These are phyloP conservation scores for Aphanomyces cochlioides DNA, from an alignment of 352 stramenopile species.

Conservation along the genomic window DNA sequence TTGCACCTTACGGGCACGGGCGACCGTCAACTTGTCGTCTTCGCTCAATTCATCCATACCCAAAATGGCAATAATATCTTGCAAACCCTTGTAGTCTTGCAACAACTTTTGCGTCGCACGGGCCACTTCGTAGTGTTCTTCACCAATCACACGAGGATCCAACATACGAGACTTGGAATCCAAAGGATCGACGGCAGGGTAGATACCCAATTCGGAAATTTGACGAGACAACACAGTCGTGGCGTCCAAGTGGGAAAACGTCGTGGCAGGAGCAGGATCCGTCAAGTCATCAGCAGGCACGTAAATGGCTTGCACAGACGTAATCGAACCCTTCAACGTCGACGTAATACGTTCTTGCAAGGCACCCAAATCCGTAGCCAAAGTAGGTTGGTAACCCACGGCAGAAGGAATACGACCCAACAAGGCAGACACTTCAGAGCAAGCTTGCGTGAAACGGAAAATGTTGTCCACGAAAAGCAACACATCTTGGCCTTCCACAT, in stretches of 20 bases:
- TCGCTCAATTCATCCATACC: constrained; percentile 96
- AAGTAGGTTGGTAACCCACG: constrained; percentile 97
- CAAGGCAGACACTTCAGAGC: constrained; percentile 96
- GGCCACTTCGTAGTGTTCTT: constrained; percentile 92
- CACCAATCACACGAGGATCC: constrained; percentile 93
- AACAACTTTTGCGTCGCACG: constrained; percentile 96
- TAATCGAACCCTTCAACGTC: constrained; percentile 97
- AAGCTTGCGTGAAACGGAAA: constrained; percentile 97
- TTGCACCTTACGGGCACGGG: constrained; percentile 94
- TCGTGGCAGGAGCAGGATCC: constrained; percentile 95
- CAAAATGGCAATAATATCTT: constrained; percentile 99
- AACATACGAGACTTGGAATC: constrained; percentile 97
- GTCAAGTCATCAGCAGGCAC: constrained; percentile 98
- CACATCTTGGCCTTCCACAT: constrained; percentile 97
- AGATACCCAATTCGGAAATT: constrained; percentile 97
- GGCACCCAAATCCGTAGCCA: constrained; percentile 95
- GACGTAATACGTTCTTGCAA: constrained; percentile 98
- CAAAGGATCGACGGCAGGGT: constrained; percentile 96
- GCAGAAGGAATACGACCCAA: constrained; percentile 96
- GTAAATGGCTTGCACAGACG: constrained; percentile 97
- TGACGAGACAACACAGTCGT: constrained; percentile 96
- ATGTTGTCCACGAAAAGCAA: constrained; percentile 99
- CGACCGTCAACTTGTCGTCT: constrained; percentile 96
- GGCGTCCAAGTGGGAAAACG: constrained; percentile 97
- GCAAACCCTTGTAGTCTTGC: constrained; percentile 96